phyloP scores from a whole-genome alignment of 192 early-diverging fungal genomes.

The Coemansia pectinata region DNA sequence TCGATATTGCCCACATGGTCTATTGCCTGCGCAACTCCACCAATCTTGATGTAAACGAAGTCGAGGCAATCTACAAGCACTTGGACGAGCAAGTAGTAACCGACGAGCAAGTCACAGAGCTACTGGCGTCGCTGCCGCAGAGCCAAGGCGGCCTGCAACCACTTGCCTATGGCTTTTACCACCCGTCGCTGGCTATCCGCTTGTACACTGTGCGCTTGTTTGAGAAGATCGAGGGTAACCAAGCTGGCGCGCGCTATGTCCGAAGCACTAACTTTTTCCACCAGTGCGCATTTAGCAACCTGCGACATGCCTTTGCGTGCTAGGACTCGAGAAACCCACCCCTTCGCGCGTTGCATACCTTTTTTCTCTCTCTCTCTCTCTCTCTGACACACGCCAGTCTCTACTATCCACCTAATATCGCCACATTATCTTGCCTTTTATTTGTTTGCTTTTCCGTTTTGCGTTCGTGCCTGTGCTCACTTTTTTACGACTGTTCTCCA shows the following conservation, averaged over 20 bases:
- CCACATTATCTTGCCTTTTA: neutral
- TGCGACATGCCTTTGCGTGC: conserved; percentile 44
- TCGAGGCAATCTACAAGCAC: conserved; percentile 67
- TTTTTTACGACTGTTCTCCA: neutral
- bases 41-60: conserved; percentile 62
- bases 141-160: conserved; percentile 79
- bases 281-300: conserved; percentile 55
- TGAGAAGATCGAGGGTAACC: conserved; percentile 68
- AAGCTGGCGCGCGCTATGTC: conserved; percentile 53
- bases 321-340: neutral
- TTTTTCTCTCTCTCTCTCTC: neutral
- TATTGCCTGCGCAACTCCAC: conserved; percentile 58
- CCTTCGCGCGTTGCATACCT: neutral
- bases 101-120: conserved; percentile 79
- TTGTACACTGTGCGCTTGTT: conserved; percentile 73
- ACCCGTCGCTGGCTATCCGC: conserved; percentile 67
- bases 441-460: conserved; percentile 12
- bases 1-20: conserved; percentile 75
- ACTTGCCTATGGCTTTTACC: conserved; percentile 80
- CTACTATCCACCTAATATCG: neutral
- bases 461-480: conserved; percentile 1
- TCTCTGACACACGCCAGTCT: neutral
- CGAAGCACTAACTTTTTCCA: conserved; percentile 57
- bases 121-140: conserved; percentile 71
- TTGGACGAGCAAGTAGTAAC: conserved; percentile 67